Evolutionary conservation across 2,329 filamentous ascomycete species (phyloP).

Genomic region (Domatiomyces catenatus): DNA sequence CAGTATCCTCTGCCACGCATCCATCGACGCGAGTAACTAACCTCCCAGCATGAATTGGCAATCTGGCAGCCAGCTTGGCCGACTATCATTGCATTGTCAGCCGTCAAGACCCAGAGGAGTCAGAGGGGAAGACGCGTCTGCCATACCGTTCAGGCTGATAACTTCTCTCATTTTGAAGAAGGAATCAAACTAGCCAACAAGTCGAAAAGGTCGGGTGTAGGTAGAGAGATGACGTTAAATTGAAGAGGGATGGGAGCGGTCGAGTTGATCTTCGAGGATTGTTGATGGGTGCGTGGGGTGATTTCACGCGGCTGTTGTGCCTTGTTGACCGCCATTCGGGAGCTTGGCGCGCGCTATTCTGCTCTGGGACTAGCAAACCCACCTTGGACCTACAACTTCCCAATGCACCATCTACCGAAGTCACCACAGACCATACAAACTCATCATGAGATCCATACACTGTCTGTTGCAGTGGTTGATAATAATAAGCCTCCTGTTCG

Average conservation of each 20-base stretch:
- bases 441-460: background rate
- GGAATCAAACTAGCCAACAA: background rate
- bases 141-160: conserved; percentile 94
- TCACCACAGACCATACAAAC: background rate
- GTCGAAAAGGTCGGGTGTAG: background rate
- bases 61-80: conserved; percentile 99
- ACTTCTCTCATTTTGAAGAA: conserved; percentile 81
- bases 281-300: background rate
- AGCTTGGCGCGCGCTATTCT: background rate
- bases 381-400: too few relatives aligned
- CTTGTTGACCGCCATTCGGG: background rate
- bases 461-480: background rate
- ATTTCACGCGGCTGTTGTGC: background rate
- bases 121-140: conserved; percentile 14
- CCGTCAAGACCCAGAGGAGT: conserved; percentile 17
- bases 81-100: conserved; percentile 55
- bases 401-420: too few relatives aligned
- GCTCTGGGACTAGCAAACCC: background rate
- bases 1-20: conserved; percentile 7
- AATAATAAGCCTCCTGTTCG: background rate
- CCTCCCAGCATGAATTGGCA: conserved; percentile 99
- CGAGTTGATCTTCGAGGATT: background rate
- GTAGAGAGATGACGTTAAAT: background rate
- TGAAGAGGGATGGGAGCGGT: background rate
- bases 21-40: conserved; percentile 37